Evolutionary conservation across 2,329 filamentous ascomycete species (phyloP).

Genomic region (Penicillium sp.): DNA sequence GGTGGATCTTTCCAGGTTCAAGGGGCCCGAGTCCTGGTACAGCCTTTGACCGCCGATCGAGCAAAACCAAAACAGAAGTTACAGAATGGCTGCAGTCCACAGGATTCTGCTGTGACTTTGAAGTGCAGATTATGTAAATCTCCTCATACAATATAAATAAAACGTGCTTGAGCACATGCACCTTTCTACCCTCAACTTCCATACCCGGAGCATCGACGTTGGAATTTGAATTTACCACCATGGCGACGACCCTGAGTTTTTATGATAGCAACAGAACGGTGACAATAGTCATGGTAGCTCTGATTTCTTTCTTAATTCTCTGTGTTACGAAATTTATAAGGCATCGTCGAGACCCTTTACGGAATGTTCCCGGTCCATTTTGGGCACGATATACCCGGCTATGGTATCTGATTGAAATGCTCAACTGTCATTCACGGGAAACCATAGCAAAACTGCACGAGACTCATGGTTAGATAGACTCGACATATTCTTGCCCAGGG

Average conservation of each 20-base stretch:
- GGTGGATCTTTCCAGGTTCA: background rate
- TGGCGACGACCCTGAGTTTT: background rate
- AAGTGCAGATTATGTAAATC: background rate
- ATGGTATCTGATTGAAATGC: background rate
- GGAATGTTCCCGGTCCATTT: background rate
- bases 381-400: background rate
- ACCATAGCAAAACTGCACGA: background rate
- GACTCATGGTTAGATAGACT: background rate
- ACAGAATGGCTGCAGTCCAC: background rate
- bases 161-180: background rate
- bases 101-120: background rate
- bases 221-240: background rate
- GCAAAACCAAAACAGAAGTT: background rate
- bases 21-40: background rate
- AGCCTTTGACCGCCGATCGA: background rate
- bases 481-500: too few relatives aligned
- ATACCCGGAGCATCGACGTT: background rate
- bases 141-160: background rate
- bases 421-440: background rate
- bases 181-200: background rate
- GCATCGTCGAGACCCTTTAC: background rate
- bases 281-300: background rate
- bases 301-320: background rate
- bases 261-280: background rate
- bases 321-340: background rate